Percentiles rank a stretch among this genome's conserved stretches.
Conservation (phyloP, 345 rosid genomes). For the Linum trigynum region DNA sequence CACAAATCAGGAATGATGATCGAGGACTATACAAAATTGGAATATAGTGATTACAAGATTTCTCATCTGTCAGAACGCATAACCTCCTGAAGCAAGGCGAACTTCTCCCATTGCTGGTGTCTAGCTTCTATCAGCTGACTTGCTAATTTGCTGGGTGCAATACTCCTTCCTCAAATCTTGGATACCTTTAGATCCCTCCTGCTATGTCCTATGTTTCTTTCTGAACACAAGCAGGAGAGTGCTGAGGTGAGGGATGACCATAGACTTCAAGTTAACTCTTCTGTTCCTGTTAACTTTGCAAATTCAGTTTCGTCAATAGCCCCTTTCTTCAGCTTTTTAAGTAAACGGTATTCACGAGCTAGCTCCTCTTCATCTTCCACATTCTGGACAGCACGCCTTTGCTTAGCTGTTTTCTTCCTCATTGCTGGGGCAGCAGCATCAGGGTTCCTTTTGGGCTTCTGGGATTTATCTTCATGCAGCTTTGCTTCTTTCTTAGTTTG, state of each 20-base stretch:
- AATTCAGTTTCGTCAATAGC: conserved; percentile 58
- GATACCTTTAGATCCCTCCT: too few relatives aligned
- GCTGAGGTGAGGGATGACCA: not conserved
- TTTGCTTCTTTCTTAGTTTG: conserved; percentile 46
- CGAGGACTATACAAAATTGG: too few relatives aligned
- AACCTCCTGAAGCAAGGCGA: too few relatives aligned
- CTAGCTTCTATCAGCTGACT: too few relatives aligned
- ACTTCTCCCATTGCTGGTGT: too few relatives aligned
- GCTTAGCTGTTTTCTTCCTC: conserved; percentile 72
- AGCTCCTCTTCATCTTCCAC: conserved; percentile 68
- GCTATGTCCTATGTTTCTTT: too few relatives aligned
- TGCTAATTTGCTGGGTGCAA: too few relatives aligned
- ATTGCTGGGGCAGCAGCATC: conserved; percentile 17
- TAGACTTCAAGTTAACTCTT: conserved; percentile 42
- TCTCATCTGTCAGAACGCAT: too few relatives aligned
- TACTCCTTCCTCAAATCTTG: too few relatives aligned
- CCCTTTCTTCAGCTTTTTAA: conserved; percentile 62
- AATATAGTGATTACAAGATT: too few relatives aligned
- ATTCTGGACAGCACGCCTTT: conserved; percentile 68
- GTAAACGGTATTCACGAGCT: conserved; percentile 50
- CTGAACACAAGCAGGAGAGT: too few relatives aligned
- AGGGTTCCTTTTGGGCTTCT: conserved; percentile 33
- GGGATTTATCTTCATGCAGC: conserved; percentile 32
- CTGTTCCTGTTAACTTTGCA: conserved; percentile 59
- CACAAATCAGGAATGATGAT: too few relatives aligned